Percentiles rank a stretch among this genome's conserved stretches.
These are phyloP conservation scores for Alternaria triticimaculans DNA, from an alignment of 2,329 filamentous ascomycete genomes.

Conservation along the genomic window DNA sequence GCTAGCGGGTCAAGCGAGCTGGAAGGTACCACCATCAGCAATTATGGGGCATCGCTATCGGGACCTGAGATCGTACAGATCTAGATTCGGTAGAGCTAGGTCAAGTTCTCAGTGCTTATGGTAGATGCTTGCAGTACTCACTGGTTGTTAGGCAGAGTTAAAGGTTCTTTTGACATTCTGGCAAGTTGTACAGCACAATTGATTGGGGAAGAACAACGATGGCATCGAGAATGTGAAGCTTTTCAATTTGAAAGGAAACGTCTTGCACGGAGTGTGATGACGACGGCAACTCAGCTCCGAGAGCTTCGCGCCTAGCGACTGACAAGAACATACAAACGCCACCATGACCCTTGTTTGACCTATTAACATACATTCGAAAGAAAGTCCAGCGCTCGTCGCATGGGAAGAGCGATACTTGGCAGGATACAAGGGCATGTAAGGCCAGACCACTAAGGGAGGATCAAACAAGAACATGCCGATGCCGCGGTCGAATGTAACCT, in stretches of 20 bases:
- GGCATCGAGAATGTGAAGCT: background rate
- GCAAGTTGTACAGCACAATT: background rate
- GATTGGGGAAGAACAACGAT: background rate
- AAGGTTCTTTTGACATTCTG: background rate
- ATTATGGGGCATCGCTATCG: background rate
- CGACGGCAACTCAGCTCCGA: background rate
- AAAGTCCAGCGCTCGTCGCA: background rate
- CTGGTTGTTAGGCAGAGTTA: background rate
- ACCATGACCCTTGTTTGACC: background rate
- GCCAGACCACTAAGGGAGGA: background rate
- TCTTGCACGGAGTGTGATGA: background rate
- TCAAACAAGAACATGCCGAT: background rate
- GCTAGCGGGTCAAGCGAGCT: conserved; percentile 28
- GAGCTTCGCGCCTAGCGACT: background rate
- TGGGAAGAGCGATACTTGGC: background rate
- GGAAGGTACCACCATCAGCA: conserved; percentile 6
- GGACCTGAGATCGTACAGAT: background rate
- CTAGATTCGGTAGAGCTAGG: background rate
- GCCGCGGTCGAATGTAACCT: background rate
- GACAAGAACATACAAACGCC: background rate
- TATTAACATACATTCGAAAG: background rate
- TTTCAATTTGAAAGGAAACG: background rate
- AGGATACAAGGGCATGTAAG: background rate
- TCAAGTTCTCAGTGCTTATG: background rate
- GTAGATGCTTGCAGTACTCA: background rate